A percentile compares a stretch with the other conserved stretches of the same genome.
These are phyloP conservation scores for Mesostigma viride DNA, from an alignment of 139 green algal species.

Conservation along the genomic window DNA sequence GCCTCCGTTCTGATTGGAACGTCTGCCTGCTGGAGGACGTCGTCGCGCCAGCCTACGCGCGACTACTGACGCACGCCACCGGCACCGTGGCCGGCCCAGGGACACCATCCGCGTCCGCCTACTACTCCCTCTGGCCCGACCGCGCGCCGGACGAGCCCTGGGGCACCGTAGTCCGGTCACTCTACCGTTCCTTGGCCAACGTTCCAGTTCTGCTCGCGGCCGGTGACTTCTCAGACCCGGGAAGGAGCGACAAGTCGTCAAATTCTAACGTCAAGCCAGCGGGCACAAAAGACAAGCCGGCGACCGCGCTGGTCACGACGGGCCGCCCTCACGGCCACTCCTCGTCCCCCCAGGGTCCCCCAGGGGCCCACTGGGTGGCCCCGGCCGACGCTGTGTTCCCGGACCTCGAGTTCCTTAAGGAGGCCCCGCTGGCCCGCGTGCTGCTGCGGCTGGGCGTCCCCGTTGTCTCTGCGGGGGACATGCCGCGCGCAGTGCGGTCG, in stretches of 20 bases:
- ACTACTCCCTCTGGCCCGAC: constrained; percentile 44
- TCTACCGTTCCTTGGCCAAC: constrained; percentile 31
- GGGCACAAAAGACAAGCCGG: too few relatives aligned
- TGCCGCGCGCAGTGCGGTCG: not conserved
- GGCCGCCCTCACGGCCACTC: too few relatives aligned
- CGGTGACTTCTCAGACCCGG: not conserved
- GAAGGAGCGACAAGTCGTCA: too few relatives aligned
- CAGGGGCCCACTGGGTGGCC: constrained; percentile 37
- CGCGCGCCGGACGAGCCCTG: constrained; percentile 35
- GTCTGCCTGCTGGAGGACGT: constrained; percentile 42
- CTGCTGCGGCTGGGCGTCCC: constrained; percentile 23
- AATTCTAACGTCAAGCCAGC: too few relatives aligned
- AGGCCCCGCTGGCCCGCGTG: constrained; percentile 11
- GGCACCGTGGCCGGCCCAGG: constrained; percentile 37
- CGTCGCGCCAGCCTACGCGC: constrained; percentile 42
- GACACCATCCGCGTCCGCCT: constrained; percentile 21
- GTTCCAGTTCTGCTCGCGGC: constrained; percentile 31
- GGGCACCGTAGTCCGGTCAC: constrained; percentile 31
- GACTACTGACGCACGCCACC: constrained; percentile 38
- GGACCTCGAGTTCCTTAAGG: constrained; percentile 15
- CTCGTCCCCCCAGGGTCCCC: too few relatives aligned
- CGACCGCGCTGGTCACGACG: too few relatives aligned
- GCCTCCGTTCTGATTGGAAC: constrained; percentile 56
- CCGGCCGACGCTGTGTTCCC: constrained; percentile 23
- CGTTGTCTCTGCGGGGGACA: constrained; percentile 8